A percentile compares a stretch with the other conserved stretches of the same genome.
Conservation (phyloP, 2,329 filamentous ascomycete genomes). For the Fusarium bulbicola region DNA sequence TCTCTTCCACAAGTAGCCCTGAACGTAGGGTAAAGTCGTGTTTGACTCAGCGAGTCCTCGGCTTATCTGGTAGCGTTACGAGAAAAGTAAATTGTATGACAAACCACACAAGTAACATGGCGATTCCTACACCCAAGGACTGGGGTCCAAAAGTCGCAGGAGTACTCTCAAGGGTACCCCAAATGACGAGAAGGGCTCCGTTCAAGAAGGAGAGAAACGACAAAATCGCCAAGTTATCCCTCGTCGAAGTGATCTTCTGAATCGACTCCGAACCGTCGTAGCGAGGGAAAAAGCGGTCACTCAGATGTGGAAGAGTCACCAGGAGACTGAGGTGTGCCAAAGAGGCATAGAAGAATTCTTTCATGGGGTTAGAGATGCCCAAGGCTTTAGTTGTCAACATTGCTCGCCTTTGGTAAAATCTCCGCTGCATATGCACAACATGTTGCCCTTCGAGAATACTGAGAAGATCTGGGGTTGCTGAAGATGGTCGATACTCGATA, state of each 20-base stretch:
- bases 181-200: background rate
- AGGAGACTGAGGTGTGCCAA: background rate
- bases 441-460: background rate
- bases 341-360: background rate
- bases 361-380: background rate
- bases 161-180: background rate
- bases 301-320: background rate
- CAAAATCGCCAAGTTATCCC: background rate
- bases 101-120: background rate
- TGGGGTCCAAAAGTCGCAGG: background rate
- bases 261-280: background rate
- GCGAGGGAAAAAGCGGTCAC: background rate
- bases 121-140: background rate
- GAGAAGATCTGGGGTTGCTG: background rate
- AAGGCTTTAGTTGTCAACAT: too few relatives aligned
- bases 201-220: background rate
- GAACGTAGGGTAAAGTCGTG: background rate
- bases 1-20: background rate
- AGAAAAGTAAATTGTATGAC: background rate
- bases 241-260: too few relatives aligned
- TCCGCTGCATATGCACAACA: background rate
- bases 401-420: background rate
- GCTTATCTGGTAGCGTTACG: background rate
- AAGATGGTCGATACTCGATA: background rate
- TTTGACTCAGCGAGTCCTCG: background rate